phyloP scores from a whole-genome alignment of 2,329 filamentous ascomycete genomes.

The Capronia coronata region DNA sequence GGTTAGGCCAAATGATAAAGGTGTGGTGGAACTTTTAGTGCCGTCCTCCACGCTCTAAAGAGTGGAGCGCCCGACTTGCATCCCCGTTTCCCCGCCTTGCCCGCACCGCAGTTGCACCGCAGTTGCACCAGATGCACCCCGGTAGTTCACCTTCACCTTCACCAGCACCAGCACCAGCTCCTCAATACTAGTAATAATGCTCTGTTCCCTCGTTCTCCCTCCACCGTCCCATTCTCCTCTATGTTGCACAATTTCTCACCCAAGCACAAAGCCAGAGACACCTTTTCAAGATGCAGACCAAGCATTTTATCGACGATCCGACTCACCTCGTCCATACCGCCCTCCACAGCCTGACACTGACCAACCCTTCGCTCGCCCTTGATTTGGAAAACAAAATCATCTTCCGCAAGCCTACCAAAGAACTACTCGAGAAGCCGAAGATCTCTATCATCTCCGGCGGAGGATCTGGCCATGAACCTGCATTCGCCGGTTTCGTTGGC shows the following conservation, averaged over 20 bases:
- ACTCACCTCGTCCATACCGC: conserved; percentile 68
- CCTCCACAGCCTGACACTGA: conserved; percentile 68
- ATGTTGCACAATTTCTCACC: neutral
- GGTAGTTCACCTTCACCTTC: neutral
- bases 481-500: conserved; percentile 79
- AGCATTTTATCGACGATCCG: conserved; percentile 31
- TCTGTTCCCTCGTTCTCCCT: too few relatives aligned
- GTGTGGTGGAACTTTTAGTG: too few relatives aligned
- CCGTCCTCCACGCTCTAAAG: neutral
- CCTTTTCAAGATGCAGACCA: conserved; percentile 4
- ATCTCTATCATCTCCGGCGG: conserved; percentile 84
- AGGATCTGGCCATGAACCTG: conserved; percentile 83
- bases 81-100: neutral
- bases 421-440: conserved; percentile 47
- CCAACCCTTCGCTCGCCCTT: conserved; percentile 75
- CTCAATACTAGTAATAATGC: too few relatives aligned
- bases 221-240: too few relatives aligned
- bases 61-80: neutral
- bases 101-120: neutral
- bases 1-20: too few relatives aligned
- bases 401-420: conserved; percentile 58
- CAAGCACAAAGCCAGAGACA: too few relatives aligned
- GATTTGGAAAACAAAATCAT: conserved; percentile 76
- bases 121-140: neutral
- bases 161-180: too few relatives aligned